Percentiles rank a stretch among this genome's conserved stretches.
Evolutionary conservation across 768 basidiomycete species (phyloP).

Genomic region (Leccinum barrowsii): DNA sequence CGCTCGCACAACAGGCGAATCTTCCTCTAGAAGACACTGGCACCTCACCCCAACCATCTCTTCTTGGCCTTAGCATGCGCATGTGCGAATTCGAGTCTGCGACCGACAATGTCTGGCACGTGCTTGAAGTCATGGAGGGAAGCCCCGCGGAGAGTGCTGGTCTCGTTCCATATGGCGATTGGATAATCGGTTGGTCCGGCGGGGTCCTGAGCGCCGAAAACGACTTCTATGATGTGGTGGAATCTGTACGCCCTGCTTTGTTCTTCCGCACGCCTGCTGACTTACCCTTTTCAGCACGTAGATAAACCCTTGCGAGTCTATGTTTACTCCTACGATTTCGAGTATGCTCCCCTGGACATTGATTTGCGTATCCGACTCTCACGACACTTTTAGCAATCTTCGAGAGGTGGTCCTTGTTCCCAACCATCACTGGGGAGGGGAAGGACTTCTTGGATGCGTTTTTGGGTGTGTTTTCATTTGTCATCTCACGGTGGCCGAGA

Average conservation of each 20-base stretch:
- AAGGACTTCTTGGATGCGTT: conserved; percentile 91
- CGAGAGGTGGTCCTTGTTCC: conserved; percentile 93
- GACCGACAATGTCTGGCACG: conserved; percentile 95
- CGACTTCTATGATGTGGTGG: conserved; percentile 95
- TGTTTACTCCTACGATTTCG: conserved; percentile 96
- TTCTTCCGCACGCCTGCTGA: conserved; percentile 1
- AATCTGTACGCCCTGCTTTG: conserved; percentile 56
- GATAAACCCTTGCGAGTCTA: conserved; percentile 93
- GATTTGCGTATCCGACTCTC: conserved; percentile 4
- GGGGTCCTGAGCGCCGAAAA: conserved; percentile 87
- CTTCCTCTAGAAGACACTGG: conserved; percentile 39
- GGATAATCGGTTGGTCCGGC: conserved; percentile 89
- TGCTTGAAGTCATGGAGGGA: conserved; percentile 93
- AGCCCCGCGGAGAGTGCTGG: conserved; percentile 96
- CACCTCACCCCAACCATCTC: conserved; percentile 64
- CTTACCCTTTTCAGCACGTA: conserved; percentile 59
- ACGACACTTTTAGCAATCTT: conserved; percentile 57
- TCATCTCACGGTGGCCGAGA: not conserved
- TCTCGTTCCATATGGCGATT: conserved; percentile 84
- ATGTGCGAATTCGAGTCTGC: conserved; percentile 89
- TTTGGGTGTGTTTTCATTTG: conserved; percentile 66
- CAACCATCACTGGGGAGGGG: conserved; percentile 96
- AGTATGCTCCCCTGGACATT: conserved; percentile 50
- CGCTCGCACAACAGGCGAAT: conserved; percentile 40
- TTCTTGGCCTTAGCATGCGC: conserved; percentile 92